These are phyloP conservation scores for Wickerhamia fluorescens DNA, from an alignment of 805 yeast species.

Conservation along the genomic window DNA sequence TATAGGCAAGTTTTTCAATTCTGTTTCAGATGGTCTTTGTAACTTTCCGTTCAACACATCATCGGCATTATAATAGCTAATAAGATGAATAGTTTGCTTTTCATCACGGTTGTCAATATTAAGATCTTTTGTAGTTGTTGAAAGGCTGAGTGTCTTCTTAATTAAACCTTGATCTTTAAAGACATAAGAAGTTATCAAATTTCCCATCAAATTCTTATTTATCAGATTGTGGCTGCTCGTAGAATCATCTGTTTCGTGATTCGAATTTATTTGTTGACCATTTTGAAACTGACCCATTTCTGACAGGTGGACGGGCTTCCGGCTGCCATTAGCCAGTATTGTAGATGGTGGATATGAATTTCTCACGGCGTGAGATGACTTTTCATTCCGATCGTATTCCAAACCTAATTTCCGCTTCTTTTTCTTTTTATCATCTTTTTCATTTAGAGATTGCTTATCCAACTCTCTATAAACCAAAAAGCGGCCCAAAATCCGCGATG, in stretches of 20 bases:
- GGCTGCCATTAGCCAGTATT: neutral
- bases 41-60: constrained; percentile 61
- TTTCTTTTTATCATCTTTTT: constrained; percentile 39
- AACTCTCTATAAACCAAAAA: constrained; percentile 76
- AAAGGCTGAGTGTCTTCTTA: constrained; percentile 71
- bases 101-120: constrained; percentile 17
- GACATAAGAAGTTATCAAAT: constrained; percentile 48
- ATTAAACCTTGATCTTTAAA: constrained; percentile 69
- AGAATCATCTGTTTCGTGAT: constrained; percentile 6
- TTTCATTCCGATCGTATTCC: constrained; percentile 8
- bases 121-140: constrained; percentile 16
- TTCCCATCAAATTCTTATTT: constrained; percentile 28
- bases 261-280: constrained; percentile 1
- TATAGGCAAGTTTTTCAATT: constrained; percentile 44
- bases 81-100: constrained; percentile 56
- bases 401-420: constrained; percentile 18
- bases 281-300: constrained; percentile 3
- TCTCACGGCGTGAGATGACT: constrained; percentile 1
- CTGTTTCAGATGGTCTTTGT: constrained; percentile 49
- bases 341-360: constrained; percentile 1
- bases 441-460: constrained; percentile 32
- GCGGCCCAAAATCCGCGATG: constrained; percentile 80
- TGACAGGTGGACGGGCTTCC: neutral
- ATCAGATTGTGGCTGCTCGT: no score
- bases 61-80: constrained; percentile 70